Base-by-base conservation (phyloP, 176 grass and related monocot species). In the Triticum dicoccoides region DNA sequence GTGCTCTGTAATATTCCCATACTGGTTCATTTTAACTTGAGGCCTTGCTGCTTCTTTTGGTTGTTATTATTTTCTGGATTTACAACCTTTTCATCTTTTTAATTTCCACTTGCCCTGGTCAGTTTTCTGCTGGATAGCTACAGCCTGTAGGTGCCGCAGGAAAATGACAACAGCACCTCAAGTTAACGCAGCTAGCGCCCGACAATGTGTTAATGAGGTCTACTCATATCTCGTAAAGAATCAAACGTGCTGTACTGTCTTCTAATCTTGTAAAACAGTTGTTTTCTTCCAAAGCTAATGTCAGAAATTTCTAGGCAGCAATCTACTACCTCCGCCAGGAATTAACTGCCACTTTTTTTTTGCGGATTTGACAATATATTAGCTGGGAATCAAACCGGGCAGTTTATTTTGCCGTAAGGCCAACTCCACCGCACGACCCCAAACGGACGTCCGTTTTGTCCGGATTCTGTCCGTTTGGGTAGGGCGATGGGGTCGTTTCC, bases 1-100 rank as follows among this genome's bases (percentile, higher is more conserved):
- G 81, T 93, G 82, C 88, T 82, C 56, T 87, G 65, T 62, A 82
- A 82, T 85, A 65, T 82, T 79, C 69, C 62, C 62, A 8, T 91
- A 81, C 51, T 67, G 5, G 6, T 69, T 37, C 45, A 61, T 49
- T 80, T 91, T 87, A 33, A 91, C 83, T 80, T 13, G 10, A 37
- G 78, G 61, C 35, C 29, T 75, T 74, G 61, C 74, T 73, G 32
- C 33, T 80, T 56, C 63, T 54, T 41, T 49, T 80, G 12, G 25
- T 68, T 45, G 35, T 69, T 80, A 69, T 17, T 42, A 29, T 10
- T 21, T 58, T 86, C 1, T 58, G 8, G 45, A 68, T 83, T 78
- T 88, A 38, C 34, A 61, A 47, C 25, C 27, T 44, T 30, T 20
- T 69, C 29, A 27, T 21, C 67, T 44, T 13, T 79, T 87, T 75